Conservation (phyloP, 441 rosid genomes). For the Croton laevigatus region DNA sequence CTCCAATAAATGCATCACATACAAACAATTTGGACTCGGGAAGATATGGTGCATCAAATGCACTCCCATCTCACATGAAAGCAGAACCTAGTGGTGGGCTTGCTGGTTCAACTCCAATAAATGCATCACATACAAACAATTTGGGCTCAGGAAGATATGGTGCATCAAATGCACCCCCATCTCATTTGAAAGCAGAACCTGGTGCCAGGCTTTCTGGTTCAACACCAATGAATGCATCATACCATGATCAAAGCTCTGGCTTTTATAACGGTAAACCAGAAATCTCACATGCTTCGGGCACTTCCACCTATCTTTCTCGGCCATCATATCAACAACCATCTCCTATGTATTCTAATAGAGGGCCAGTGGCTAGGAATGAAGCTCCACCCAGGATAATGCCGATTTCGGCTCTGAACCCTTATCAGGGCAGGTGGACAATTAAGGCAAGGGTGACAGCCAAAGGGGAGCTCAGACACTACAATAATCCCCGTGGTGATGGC, state of each 20-base stretch:
- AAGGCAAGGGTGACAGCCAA: constrained; percentile 87
- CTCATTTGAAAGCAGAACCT: constrained; percentile 34
- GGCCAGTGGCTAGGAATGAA: constrained; percentile 64
- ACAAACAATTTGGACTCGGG: constrained; percentile 28
- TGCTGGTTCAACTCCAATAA: constrained; percentile 35
- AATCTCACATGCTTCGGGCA: constrained; percentile 33
- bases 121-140: constrained; percentile 22
- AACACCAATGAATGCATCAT: constrained; percentile 31
- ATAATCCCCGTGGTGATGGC: constrained; percentile 74
- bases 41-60: constrained; percentile 34
- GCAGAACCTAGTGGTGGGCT: constrained; percentile 32
- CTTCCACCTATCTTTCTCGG: constrained; percentile 33
- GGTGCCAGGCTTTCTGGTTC: constrained; percentile 35
- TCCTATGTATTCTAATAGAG: constrained; percentile 56
- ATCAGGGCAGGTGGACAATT: constrained; percentile 80
- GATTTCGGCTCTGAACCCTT: constrained; percentile 74
- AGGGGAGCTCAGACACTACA: constrained; percentile 65
- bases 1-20: constrained; percentile 27
- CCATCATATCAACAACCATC: constrained; percentile 49
- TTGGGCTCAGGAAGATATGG: constrained; percentile 35
- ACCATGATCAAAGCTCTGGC: constrained; percentile 32
- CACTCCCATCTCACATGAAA: constrained; percentile 30
- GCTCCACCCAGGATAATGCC: constrained; percentile 66
- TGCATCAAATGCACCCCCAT: constrained; percentile 31
- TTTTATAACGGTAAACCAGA: constrained; percentile 40